A percentile compares a stretch with the other conserved stretches of the same genome.
Conservation (phyloP, 164 flowering plant genomes). For the grape (Vitis vinifera) region ASM3070453v1 NC_081807.1:10390001-10390500, state of each 20-base stretch:
- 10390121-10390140: not conserved
- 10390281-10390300: not conserved
- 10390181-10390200: slow-evolving; percentile 14
- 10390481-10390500: not conserved
- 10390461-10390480: not conserved
- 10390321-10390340: no score
- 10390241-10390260: slow-evolving; percentile 17
- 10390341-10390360: no score
- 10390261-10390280: slow-evolving; percentile 3
- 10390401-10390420: no score
- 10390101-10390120: slow-evolving; percentile 15
- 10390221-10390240: slow-evolving; percentile 27
- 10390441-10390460: no score
- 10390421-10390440: no score
- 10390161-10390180: not conserved
- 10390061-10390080: slow-evolving; percentile 21
- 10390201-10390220: slow-evolving; percentile 14
- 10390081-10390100: slow-evolving; percentile 19
- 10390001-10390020: slow-evolving; percentile 13
- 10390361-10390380: no score
- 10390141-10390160: not conserved
- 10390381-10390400: no score
- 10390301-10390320: no score
- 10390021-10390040: slow-evolving; percentile 28
- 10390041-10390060: slow-evolving; percentile 14